phyloP scores from a whole-genome alignment of 192 early-diverging fungal genomes.

The Coemansia sp. region DNA sequence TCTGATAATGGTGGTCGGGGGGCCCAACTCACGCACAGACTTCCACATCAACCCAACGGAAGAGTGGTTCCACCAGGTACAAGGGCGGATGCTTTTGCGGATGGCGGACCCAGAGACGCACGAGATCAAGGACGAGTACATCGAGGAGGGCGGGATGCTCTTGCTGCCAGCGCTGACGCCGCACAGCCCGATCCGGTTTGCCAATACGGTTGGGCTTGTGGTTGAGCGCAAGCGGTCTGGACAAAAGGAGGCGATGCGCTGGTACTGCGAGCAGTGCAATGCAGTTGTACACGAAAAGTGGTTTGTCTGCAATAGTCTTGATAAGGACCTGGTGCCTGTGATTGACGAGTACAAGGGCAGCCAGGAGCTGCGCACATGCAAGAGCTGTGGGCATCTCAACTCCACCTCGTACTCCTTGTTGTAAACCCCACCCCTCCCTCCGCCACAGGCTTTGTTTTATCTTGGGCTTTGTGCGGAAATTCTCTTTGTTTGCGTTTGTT shows the following conservation, averaged over 20 bases:
- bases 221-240: slow-evolving; percentile 84
- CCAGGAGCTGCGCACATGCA: slow-evolving; percentile 76
- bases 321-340: slow-evolving; percentile 87
- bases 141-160: slow-evolving; percentile 96
- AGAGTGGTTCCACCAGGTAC: slow-evolving; percentile 98
- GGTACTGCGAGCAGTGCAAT: slow-evolving; percentile 92
- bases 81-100: slow-evolving; percentile 92
- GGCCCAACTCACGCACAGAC: slow-evolving; percentile 94
- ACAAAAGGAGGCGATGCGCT: slow-evolving; percentile 81
- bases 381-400: slow-evolving; percentile 67
- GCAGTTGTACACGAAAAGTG: slow-evolving; percentile 84
- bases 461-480: background rate
- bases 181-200: slow-evolving; percentile 93
- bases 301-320: slow-evolving; percentile 90
- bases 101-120: slow-evolving; percentile 71
- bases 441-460: too few species aligned
- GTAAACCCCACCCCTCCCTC: too few species aligned
- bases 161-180: slow-evolving; percentile 90
- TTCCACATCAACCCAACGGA: slow-evolving; percentile 98
- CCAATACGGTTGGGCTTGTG: slow-evolving; percentile 95
- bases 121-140: slow-evolving; percentile 76
- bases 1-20: slow-evolving; percentile 91
- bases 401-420: slow-evolving; percentile 20
- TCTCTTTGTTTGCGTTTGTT: background rate
- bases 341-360: slow-evolving; percentile 79